Evolutionary conservation across 495 filamentous ascomycete genomes (phyloP), one percentile per base, ranked within the genome.

Genomic region (Tuber brumale): DNA sequence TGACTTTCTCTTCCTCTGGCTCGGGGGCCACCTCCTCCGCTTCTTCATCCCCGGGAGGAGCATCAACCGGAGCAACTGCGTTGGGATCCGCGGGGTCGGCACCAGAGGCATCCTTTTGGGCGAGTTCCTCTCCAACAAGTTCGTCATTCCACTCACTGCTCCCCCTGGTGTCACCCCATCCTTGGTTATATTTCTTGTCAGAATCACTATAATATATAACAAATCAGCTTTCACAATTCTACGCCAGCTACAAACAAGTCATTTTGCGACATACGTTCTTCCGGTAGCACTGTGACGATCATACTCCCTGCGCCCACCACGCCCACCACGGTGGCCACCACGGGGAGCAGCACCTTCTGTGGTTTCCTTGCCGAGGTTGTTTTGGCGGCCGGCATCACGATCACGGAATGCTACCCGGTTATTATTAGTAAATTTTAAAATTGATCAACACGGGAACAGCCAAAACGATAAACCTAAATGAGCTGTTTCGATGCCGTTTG

Each of bases 101-200:
- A 74, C 86, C 92, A 84, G 89, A 90, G 84, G 92, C 88, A 77
- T 97, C 95, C 57, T 88, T 86, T 85, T 93, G 88, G 78, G 95
- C 95, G 79, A 97, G 94, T 77, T 89, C 90, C 82, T 94, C 93
- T 76, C 89, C 95, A 79, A 90, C 93, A 82, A 92, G 88, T 88
- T 97, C 95, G 81, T 97, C 96, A 78, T 91, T 91, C 85, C 89
- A 91, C 85, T 94, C 92, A 82, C 89, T 91, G 43, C 89, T 86
- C 84, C 94, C 95, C 82, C 91, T 91, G 74, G 88, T 88, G 83
- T 87, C 91, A 81, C 94, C 95, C 95, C 95, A 99, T 78, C 93
- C 92, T 83, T 93, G 92, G 83, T 89, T 90, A 81, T 93, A 91
- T 86, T 97, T 92, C 90, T 98, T 99, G 83, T 93, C 92, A 82